A percentile compares a stretch with the other conserved stretches of the same genome.
Evolutionary conservation across 768 basidiomycete species (phyloP).

Genomic region (Cubamyces lactineus): DNA sequence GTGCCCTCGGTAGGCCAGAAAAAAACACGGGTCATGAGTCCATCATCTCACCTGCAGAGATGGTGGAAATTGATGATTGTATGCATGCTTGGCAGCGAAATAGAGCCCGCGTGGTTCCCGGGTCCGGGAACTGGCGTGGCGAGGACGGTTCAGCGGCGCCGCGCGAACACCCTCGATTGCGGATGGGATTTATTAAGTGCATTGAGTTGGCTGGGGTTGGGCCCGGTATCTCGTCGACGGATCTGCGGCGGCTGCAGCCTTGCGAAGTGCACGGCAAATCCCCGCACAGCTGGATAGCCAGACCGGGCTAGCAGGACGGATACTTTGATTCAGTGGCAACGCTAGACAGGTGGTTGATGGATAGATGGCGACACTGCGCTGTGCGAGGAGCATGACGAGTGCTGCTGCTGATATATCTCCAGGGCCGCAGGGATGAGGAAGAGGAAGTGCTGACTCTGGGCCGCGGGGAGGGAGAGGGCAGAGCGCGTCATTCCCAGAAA

Average conservation of each 20-base stretch:
- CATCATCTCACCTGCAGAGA: background rate
- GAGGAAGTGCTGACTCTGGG: background rate
- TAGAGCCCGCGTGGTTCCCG: background rate
- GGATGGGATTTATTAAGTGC: background rate
- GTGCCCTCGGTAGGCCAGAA: constrained; percentile 3
- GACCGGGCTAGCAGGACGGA: constrained; percentile 16
- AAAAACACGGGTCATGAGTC: constrained; percentile 11
- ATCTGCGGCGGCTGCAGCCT: constrained; percentile 6
- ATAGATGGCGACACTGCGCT: constrained; percentile 5
- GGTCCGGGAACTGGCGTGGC: background rate
- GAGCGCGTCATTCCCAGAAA: constrained; percentile 11
- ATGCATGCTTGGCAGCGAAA: constrained; percentile 10
- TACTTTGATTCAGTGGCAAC: constrained; percentile 21
- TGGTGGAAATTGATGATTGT: background rate
- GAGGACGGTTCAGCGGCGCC: background rate
- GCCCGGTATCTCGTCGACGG: constrained; percentile 12
- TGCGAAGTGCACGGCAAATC: constrained; percentile 7
- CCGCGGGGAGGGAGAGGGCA: background rate
- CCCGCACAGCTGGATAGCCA: constrained; percentile 11
- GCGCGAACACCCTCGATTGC: constrained; percentile 11
- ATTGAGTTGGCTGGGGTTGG: constrained; percentile 3
- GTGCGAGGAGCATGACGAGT: constrained; percentile 1
- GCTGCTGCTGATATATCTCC: too few species aligned
- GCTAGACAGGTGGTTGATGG: constrained; percentile 19
- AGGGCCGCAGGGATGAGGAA: too few species aligned